Base-by-base conservation (phyloP, 1,139 yeast species). In the Geotrichum aggregatum region DNA sequence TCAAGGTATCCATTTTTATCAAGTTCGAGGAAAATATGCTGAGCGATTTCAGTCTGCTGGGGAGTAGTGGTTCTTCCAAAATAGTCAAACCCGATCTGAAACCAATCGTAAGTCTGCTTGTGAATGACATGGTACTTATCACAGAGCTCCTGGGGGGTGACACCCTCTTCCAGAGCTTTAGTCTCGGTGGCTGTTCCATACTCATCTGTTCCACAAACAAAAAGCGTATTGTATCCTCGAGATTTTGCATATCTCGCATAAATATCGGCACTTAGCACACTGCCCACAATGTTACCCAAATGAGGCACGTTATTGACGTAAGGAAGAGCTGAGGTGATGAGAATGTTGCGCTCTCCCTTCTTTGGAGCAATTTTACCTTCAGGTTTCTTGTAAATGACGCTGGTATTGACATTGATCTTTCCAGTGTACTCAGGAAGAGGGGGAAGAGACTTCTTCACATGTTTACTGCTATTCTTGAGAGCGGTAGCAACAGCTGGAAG, bases 151-250 rank as follows among this genome's bases (percentile, higher is more conserved):
- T 80, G 75, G 47, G 99, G 98, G 3, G 95, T 78, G 56, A 87
- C 84, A 44, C 85, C 83, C 66, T 92, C 98, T 70, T 92, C 98
- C 54, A 92, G 75, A 10, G 98, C 98, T 72, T 92, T 92, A 35
- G 98, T 94, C 71, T 92, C 99, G 24, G 98, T 92, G 49, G 99
- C 99, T 57, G 99, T 92, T 68, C 99, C 99, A 68, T 92, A 94
- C 72, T 92, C 99, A 68, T 92, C 99, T 36, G 98, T 94, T 72
- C 99, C 99, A 72, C 98, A 89, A 55, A 92, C 73, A 65, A 75
- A 92, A 57, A 92, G 73, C 21, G 96, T 77, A 67, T 91, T 92
- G 74, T 85, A 84, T 70, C 89, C 87, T 74, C 97, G 82, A 61
- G 85, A 83, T 70, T 89, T 91, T 66, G 87, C 82, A 71, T 87